phyloP scores from a whole-genome alignment of 768 basidiomycete genomes.

The Leccinellum luteum region DNA sequence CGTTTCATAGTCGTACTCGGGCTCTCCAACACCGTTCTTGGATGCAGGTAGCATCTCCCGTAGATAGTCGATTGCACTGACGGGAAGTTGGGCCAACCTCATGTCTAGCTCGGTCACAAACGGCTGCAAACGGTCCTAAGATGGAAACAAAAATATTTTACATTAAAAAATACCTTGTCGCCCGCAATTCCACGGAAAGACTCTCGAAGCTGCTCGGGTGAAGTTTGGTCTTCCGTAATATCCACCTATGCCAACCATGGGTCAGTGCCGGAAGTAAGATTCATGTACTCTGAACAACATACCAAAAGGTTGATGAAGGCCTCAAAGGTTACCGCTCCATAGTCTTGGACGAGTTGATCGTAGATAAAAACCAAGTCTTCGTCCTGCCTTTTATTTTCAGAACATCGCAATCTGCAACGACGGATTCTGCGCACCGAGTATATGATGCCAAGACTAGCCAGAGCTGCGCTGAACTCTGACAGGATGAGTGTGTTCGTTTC shows the following conservation, averaged over 20 bases:
- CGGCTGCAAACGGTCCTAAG: conserved; percentile 47
- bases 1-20: conserved; percentile 75
- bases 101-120: conserved; percentile 94
- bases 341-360: conserved; percentile 71
- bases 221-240: conserved; percentile 93
- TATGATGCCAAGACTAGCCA: conserved; percentile 91
- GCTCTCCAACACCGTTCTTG: conserved; percentile 53
- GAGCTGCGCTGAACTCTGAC: conserved; percentile 88
- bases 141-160: background rate
- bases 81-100: conserved; percentile 76
- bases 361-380: conserved; percentile 86
- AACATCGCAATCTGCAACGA: background rate
- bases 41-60: conserved; percentile 73
- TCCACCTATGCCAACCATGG: conserved; percentile 62
- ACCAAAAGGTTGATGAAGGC: conserved; percentile 94
- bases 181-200: conserved; percentile 90
- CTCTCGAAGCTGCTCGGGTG: conserved; percentile 86
- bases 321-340: conserved; percentile 89
- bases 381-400: conserved; percentile 46
- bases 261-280: background rate
- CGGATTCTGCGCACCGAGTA: conserved; percentile 59
- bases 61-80: conserved; percentile 74
- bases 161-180: conserved; percentile 64
- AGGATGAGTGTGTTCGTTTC: conserved; percentile 83
- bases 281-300: conserved; percentile 4